Evolutionary conservation across 108 stramenopile species (phyloP), one percentile per base, ranked within the genome.

Genomic region (Tribonema minus): DNA sequence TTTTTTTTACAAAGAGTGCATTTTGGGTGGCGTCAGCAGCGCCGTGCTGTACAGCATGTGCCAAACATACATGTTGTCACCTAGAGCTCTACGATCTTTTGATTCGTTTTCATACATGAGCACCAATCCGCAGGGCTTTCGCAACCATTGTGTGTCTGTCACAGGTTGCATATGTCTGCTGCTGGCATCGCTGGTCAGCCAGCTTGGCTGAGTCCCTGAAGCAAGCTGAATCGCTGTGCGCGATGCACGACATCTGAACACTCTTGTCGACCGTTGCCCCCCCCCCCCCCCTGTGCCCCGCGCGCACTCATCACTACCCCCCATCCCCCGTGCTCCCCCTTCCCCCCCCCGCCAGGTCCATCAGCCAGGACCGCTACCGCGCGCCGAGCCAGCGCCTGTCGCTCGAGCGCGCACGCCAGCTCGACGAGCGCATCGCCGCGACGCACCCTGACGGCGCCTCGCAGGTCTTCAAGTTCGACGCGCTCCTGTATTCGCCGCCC

Each of bases 401-500:
- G 26, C 37, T 74, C 63, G 72, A 74, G 38, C 64, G 63, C 25
- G 72, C 72, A 29, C 39, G 59, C 9, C 36, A 41, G 31, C 64
- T 41, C 41, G 72, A 74, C 40, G 41, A 63, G 40, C 62, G 64
- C 3, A 39, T 29, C 38, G 70, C 70, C n/a, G 23, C 68, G 2
- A 41, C 12, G 7, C 7, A 12, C 7, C 40, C 5, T 41, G 40
- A 9, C 12, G 40, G 40, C 7, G 40, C 40, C 5, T 41, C 40
- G 7, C 5, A 5, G 7, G 12, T 41, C 25, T 62, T 64, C 41
- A 40, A 41, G 12, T 74, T 74, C 34, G 61, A 74, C 28, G 40
- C 62, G 4, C 64, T 74, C 0, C 32, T 74, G 32, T 74, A 74
- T 33, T 62, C 73, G 31, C 73, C 64, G 61, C 73, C 61, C n/a